phyloP scores from a whole-genome alignment of 495 filamentous ascomycete genomes.

The Penicillium dipodomyicola region DNA sequence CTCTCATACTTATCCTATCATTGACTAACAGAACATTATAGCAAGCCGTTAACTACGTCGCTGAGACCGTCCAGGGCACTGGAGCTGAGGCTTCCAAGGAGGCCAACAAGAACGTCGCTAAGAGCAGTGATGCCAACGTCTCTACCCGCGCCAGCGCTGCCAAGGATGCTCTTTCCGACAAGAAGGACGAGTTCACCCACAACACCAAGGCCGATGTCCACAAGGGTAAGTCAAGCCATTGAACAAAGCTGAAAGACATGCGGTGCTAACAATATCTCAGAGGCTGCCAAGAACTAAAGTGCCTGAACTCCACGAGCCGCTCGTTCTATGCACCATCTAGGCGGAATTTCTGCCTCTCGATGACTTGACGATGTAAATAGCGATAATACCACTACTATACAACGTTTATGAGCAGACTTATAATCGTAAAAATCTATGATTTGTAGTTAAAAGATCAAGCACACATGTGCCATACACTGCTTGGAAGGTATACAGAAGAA shows the following conservation, averaged over 20 bases:
- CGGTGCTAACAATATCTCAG: background rate
- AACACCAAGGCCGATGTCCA: constrained; percentile 16
- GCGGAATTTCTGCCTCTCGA: background rate
- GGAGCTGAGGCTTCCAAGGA: constrained; percentile 19
- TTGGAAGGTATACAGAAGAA: background rate
- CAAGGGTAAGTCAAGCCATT: constrained; percentile 11
- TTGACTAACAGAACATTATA: background rate
- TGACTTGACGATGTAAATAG: constrained; percentile 1
- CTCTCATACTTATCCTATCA: background rate
- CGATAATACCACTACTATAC: background rate
- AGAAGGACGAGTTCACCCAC: constrained; percentile 16
- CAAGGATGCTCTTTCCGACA: constrained; percentile 15
- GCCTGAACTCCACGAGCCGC: background rate
- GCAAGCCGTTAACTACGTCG: constrained; percentile 18
- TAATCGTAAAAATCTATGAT: background rate
- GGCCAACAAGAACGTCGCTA: constrained; percentile 17
- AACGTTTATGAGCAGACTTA: background rate
- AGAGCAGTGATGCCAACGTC: constrained; percentile 11
- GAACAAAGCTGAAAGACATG: background rate
- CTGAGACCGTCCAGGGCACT: constrained; percentile 13
- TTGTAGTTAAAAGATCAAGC: background rate
- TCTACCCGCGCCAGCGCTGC: constrained; percentile 16
- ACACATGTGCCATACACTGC: background rate
- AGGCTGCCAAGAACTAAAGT: constrained; percentile 12
- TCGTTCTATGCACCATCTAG: background rate